phyloP scores from a whole-genome alignment of 2,329 filamentous ascomycete species.

The Juglanconis juglandina region DNA sequence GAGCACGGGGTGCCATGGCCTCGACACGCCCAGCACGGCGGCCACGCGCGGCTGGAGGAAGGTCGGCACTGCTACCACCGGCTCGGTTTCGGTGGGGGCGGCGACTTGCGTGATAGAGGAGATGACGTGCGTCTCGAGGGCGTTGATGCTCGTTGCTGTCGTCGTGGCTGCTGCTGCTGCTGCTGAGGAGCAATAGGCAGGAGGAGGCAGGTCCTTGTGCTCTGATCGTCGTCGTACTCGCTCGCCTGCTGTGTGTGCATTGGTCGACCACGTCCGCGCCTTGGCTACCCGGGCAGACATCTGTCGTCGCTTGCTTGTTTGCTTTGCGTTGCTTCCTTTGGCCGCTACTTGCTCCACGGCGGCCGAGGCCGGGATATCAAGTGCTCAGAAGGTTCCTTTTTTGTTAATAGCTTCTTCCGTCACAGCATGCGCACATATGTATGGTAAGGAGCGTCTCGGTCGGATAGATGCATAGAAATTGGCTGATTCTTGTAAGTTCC shows the following conservation, averaged over 20 bases:
- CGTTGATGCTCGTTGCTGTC: not conserved
- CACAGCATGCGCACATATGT: too few species aligned
- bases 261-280: conserved; percentile 19
- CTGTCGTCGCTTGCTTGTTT: not conserved
- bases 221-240: not conserved
- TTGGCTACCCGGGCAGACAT: conserved; percentile 14
- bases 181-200: not conserved
- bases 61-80: conserved; percentile 29
- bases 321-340: not conserved
- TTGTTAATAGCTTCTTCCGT: too few species aligned
- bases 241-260: conserved; percentile 4
- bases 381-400: not conserved
- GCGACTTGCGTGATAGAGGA: not conserved
- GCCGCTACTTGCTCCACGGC: not conserved
- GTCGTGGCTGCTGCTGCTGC: not conserved
- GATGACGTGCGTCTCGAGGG: conserved; percentile 4
- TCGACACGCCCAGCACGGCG: conserved; percentile 70
- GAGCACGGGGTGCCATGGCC: conserved; percentile 69
- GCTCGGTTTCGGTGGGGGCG: not conserved
- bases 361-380: not conserved
- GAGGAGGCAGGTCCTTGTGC: not conserved
- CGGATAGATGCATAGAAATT: not conserved
- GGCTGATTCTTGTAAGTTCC: not conserved
- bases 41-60: conserved; percentile 74
- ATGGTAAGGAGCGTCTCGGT: not conserved